Evolutionary conservation across 345 rosid genomes (phyloP).

Genomic region (Aegle marmelos): DNA sequence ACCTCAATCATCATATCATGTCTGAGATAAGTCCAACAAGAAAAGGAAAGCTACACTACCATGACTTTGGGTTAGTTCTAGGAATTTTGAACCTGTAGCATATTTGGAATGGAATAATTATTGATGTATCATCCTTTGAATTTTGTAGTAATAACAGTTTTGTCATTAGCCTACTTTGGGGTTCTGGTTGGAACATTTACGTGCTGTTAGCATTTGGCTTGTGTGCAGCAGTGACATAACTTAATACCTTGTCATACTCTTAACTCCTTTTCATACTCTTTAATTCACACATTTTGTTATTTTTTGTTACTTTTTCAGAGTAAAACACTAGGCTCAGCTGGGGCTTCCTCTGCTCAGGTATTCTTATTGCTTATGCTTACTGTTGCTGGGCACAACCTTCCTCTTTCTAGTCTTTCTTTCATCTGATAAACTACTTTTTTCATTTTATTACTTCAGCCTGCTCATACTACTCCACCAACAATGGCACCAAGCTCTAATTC

Average conservation of each 20-base stretch:
- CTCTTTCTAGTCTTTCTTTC: background rate
- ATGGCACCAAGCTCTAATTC: slow-evolving; percentile 37
- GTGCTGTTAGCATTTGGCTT: background rate
- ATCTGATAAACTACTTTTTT: background rate
- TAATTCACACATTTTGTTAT: background rate
- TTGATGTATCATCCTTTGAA: background rate
- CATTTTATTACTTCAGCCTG: slow-evolving; percentile 42
- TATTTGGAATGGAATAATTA: background rate
- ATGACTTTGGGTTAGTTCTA: background rate
- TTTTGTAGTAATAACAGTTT: background rate
- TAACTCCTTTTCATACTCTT: background rate
- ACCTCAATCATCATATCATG: background rate
- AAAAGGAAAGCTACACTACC: background rate
- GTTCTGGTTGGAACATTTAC: background rate
- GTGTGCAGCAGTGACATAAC: background rate
- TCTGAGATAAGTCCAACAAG: background rate
- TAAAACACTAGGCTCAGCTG: slow-evolving; percentile 55
- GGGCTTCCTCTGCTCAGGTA: slow-evolving; percentile 63
- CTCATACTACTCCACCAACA: slow-evolving; percentile 45
- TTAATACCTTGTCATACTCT: background rate
- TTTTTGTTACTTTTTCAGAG: slow-evolving; percentile 42
- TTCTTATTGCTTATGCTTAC: slow-evolving; percentile 1
- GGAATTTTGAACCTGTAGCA: background rate
- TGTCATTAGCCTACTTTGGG: background rate
- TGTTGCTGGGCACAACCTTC: background rate